phyloP scores from a whole-genome alignment of 345 rosid genomes.

The Bruguiera gymnorhiza region DNA sequence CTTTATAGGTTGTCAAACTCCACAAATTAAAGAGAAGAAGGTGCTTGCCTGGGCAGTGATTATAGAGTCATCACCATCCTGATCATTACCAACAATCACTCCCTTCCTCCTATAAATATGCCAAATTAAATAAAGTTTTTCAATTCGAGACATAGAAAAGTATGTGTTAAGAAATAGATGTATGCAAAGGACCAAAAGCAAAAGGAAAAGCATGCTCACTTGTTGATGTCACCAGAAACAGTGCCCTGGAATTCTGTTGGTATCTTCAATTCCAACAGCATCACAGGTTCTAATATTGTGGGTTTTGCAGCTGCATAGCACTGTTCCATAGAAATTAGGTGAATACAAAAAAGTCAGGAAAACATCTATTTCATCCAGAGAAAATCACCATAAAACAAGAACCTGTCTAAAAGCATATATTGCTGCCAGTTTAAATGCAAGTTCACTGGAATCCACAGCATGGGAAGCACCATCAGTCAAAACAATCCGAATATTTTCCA shows the following conservation, averaged over 20 bases:
- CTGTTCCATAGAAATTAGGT: constrained; percentile 29
- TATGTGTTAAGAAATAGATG: neutral
- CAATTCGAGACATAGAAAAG: neutral
- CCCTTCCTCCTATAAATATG: constrained; percentile 79
- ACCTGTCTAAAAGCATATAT: constrained; percentile 98
- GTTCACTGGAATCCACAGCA: constrained; percentile 96
- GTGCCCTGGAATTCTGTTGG: constrained; percentile 98
- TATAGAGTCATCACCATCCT: constrained; percentile 90
- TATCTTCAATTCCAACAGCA: constrained; percentile 91
- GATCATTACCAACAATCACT: constrained; percentile 90
- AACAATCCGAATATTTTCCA: constrained; percentile 76
- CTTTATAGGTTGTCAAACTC: neutral
- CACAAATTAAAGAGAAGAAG: neutral
- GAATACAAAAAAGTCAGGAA: neutral
- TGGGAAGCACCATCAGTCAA: constrained; percentile 95
- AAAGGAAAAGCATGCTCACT: constrained; percentile 41
- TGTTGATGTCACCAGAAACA: constrained; percentile 94
- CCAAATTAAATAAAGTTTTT: constrained; percentile 4
- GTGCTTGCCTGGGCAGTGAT: constrained; percentile 67
- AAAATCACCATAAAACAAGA: neutral
- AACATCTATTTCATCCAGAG: neutral
- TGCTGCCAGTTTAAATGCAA: constrained; percentile 94
- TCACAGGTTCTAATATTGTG: constrained; percentile 89
- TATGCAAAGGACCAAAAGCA: neutral
- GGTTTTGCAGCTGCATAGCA: constrained; percentile 88